phyloP scores from a whole-genome alignment of 305 asterid genomes.

The Solanum hybrid region DNA sequence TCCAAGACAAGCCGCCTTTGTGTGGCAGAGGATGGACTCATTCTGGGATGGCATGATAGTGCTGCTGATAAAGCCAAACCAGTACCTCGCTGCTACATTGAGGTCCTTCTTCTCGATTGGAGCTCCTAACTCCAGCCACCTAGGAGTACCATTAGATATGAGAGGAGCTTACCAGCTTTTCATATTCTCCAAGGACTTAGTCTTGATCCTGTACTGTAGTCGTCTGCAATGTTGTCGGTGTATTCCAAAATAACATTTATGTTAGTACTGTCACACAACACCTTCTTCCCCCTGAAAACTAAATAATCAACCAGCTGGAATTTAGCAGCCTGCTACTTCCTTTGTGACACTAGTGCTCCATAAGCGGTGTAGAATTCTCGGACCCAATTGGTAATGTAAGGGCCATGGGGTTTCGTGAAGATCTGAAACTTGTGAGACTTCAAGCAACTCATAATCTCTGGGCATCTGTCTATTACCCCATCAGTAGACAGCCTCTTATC shows the following conservation, averaged over 20 bases:
- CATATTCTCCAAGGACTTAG: background rate
- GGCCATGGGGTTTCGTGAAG: background rate
- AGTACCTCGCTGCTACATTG: background rate
- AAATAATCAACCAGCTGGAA: background rate
- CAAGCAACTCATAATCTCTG: background rate
- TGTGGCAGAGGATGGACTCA: background rate
- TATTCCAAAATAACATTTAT: too few species aligned
- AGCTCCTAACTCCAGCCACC: background rate
- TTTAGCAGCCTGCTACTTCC: background rate
- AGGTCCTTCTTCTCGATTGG: background rate
- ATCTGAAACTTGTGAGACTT: background rate
- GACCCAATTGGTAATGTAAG: background rate
- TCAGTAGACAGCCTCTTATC: background rate
- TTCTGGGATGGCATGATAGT: background rate
- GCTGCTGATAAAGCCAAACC: background rate
- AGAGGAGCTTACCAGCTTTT: background rate
- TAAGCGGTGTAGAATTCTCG: background rate
- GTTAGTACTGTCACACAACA: background rate
- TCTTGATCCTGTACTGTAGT: background rate
- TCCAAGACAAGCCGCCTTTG: background rate
- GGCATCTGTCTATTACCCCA: background rate
- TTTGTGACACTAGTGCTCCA: background rate
- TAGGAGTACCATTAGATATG: background rate
- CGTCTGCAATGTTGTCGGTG: background rate
- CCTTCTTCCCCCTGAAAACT: background rate